Percentiles rank a stretch among this genome's conserved stretches.
These are phyloP conservation scores for Bathelium albidoporum DNA, from an alignment of 495 filamentous ascomycete species.

Conservation along the genomic window DNA sequence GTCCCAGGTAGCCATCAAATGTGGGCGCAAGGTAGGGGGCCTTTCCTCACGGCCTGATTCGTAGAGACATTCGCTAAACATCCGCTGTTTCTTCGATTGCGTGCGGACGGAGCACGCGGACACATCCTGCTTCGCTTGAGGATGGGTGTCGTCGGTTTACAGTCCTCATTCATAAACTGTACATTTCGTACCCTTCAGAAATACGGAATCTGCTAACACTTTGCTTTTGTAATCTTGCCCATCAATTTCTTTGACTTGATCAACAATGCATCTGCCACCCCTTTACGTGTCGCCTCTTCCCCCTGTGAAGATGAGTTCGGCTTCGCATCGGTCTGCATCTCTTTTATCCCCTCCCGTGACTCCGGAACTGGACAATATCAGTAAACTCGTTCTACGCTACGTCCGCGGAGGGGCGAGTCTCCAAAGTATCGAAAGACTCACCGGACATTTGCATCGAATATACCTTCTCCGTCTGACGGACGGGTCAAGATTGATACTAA, in stretches of 20 bases:
- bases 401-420: background rate
- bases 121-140: conserved; percentile 5
- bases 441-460: conserved; percentile 43
- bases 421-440: conserved; percentile 34
- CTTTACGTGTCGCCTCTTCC: background rate
- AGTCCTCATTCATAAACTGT: background rate
- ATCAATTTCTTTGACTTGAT: background rate
- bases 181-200: background rate
- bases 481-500: conserved; percentile 42
- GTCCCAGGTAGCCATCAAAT: background rate
- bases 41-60: background rate
- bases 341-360: background rate
- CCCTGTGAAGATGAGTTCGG: background rate
- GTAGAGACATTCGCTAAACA: background rate
- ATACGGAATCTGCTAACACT: background rate
- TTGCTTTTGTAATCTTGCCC: background rate
- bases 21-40: background rate
- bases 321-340: background rate
- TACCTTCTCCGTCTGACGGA: conserved; percentile 46
- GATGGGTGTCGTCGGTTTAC: background rate
- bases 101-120: background rate
- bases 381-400: background rate
- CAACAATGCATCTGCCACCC: background rate
- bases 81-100: background rate
- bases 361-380: background rate